These are phyloP conservation scores for Phytophthora hibernalis DNA, from an alignment of 352 stramenopile species.

Conservation along the genomic window DNA sequence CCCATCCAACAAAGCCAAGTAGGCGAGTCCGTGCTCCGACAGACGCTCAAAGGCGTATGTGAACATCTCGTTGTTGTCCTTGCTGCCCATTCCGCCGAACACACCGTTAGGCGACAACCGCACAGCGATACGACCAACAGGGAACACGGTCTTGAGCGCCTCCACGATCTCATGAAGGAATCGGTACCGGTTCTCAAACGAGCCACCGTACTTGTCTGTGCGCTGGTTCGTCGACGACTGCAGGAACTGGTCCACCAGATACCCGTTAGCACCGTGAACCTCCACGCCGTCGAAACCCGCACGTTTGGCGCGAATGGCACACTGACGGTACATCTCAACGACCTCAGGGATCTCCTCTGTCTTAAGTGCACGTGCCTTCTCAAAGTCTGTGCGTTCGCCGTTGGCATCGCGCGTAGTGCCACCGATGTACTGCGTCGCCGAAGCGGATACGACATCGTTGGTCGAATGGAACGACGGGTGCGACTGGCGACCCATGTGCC, in stretches of 20 bases:
- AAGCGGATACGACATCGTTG: conserved; percentile 10
- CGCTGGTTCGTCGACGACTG: conserved; percentile 6
- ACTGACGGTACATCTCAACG: conserved; percentile 12
- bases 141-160: conserved; percentile 10
- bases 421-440: conserved; percentile 1
- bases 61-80: conserved; percentile 14
- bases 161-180: conserved; percentile 6
- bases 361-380: conserved; percentile 4
- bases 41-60: conserved; percentile 7
- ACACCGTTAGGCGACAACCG: conserved; percentile 7
- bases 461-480: conserved; percentile 8
- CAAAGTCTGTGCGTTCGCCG: not conserved
- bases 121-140: conserved; percentile 2
- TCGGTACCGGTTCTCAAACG: conserved; percentile 12
- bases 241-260: conserved; percentile 3
- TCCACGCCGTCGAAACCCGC: conserved; percentile 3
- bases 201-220: conserved; percentile 15
- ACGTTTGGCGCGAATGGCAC: conserved; percentile 1
- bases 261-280: conserved; percentile 7
- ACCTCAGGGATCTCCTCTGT: conserved; percentile 4
- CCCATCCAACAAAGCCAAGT: conserved; percentile 8
- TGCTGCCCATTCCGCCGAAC: conserved; percentile 9
- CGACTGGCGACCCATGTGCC: conserved; percentile 5
- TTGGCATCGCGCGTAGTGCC: conserved; percentile 8
- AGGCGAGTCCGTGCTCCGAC: conserved; percentile 6